These are phyloP conservation scores for Cyberlindnera samutprakarnensis DNA, from an alignment of 805 yeast genomes.

Conservation along the genomic window DNA sequence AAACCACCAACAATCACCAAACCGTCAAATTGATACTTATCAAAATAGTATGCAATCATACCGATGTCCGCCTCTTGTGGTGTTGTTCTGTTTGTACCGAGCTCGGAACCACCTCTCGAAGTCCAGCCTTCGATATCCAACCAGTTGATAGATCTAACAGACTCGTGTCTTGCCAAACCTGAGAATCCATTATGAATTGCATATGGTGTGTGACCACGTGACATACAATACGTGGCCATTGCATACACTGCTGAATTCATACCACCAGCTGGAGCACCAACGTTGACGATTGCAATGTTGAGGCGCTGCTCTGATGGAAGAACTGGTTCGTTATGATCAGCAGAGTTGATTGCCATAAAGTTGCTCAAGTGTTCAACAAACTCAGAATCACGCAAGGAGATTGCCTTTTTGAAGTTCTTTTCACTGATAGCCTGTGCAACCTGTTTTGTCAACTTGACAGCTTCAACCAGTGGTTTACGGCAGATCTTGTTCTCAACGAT, in stretches of 20 bases:
- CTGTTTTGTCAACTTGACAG: conserved; percentile 61
- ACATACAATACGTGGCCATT: conserved; percentile 65
- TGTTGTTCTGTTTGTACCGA: conserved; percentile 70
- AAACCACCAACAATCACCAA: conserved; percentile 74
- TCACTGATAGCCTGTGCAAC: conserved; percentile 63
- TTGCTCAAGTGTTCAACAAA: conserved; percentile 59
- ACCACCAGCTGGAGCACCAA: conserved; percentile 79
- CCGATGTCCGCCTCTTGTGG: conserved; percentile 65
- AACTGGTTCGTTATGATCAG: conserved; percentile 57
- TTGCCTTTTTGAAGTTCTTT: conserved; percentile 64
- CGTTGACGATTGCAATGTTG: conserved; percentile 63
- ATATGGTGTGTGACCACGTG: conserved; percentile 64
- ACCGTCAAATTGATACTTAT: conserved; percentile 63
- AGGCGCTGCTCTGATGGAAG: conserved; percentile 46
- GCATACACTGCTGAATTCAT: conserved; percentile 74
- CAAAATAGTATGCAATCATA: conserved; percentile 62
- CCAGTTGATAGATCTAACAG: conserved; percentile 57
- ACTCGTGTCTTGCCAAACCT: conserved; percentile 59
- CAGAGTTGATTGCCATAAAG: conserved; percentile 59
- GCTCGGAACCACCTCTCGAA: conserved; percentile 69
- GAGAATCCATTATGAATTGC: conserved; percentile 71
- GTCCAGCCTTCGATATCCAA: conserved; percentile 68
- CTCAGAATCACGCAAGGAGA: conserved; percentile 62
- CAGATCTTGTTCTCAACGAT: conserved; percentile 64
- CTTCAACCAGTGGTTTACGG: conserved; percentile 61